Base-by-base conservation (phyloP, 2,329 filamentous ascomycete genomes). In the Biscogniauxia marginata region DNA sequence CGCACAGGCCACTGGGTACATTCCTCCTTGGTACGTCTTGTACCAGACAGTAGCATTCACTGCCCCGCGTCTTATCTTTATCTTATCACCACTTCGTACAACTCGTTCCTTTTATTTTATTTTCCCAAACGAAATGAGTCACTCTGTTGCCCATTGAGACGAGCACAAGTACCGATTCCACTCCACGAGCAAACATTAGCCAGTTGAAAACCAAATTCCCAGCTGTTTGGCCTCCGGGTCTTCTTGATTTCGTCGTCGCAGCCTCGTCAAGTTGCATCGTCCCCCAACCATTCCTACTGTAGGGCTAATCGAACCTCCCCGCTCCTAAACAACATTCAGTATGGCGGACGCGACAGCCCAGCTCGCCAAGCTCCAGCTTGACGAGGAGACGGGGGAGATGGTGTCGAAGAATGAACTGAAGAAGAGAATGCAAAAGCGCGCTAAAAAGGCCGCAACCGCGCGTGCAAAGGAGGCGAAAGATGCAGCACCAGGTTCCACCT, bases 321-420 rank as follows among this genome's bases (percentile, higher is more conserved):
- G 30, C 30, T 39, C 30, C 30, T n/a, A 16, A 39, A 39, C 30
- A 39, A 24, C 23, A 6, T 11, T 13, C 34, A 66, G 21, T 53
- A 77, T 76, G 74, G 72, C 74, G 54, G 73, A 77, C 65, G 66
- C 67, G 54, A 64, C 75, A 48, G 63, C 64, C 20, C 79, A 81
- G 61, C 73, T 71, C 50, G 79, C 82, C 57, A 86, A 86, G 76
- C 78, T 86, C 46, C 75, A 83, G 69, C 79, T 86, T 34, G 84
- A 87, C 71, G 80, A 84, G 63, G 82, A 82, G 73, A 86, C 84
- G 3, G 83, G 84, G n/a, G 84, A 87, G 72, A 84, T 84, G 82
- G 80, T 86, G 45, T 85, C 83, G 49, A 85, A 85, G 70, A 79
- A 79, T 63, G 84, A 87, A 72, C 71, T 86, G 66, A 86, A 85